Evolutionary conservation across 148 eudicot genomes (phyloP).

Genomic region (Bassia scoparia): DNA sequence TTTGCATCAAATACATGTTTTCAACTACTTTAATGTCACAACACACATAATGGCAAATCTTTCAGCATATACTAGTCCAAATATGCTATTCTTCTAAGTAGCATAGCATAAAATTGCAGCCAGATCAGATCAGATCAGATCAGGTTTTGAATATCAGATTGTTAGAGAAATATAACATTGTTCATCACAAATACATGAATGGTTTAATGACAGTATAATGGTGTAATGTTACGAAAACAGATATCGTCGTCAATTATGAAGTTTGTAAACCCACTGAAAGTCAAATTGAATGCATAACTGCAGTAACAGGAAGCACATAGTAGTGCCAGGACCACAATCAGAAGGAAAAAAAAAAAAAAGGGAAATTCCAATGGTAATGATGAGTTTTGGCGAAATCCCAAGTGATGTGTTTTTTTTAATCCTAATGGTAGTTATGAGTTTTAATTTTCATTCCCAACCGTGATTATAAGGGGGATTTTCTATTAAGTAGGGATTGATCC

Average conservation of each 20-base stretch:
- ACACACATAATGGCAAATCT: too few species aligned
- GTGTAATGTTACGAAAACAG: not conserved
- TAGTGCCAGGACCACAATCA: not conserved
- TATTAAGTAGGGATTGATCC: too few species aligned
- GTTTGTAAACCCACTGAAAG: not conserved
- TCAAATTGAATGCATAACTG: conserved; percentile 3
- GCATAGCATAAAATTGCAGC: not conserved
- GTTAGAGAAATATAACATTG: not conserved
- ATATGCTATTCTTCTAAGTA: too few species aligned
- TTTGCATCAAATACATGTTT: not conserved
- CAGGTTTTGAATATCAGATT: not conserved
- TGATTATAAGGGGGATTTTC: too few species aligned
- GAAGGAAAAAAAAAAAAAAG: not conserved
- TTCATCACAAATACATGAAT: not conserved
- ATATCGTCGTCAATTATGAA: conserved; percentile 1
- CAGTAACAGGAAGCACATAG: not conserved
- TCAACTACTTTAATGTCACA: not conserved
- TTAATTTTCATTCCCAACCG: too few species aligned
- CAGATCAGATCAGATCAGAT: too few species aligned
- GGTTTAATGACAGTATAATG: not conserved
- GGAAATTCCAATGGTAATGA: too few species aligned
- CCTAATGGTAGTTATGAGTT: too few species aligned
- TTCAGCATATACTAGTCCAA: not conserved
- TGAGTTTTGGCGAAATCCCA: too few species aligned
- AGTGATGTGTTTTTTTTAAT: too few species aligned